Evolutionary conservation across 352 stramenopile species (phyloP).

Genomic region (Phytophthora syringae): DNA sequence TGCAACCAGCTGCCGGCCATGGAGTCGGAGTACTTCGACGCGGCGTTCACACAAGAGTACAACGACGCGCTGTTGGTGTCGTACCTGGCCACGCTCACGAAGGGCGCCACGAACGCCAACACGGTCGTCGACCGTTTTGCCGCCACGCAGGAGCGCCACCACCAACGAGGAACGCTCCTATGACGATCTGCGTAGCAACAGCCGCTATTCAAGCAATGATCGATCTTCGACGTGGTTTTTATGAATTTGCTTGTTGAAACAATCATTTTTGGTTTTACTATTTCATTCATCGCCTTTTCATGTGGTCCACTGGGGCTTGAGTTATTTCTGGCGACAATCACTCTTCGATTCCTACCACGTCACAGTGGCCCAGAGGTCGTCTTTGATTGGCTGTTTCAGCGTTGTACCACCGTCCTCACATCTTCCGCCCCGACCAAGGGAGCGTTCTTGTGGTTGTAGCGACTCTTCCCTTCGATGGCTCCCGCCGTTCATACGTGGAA

Average conservation of each 20-base stretch:
- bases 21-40: slow-evolving; percentile 75
- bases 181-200: slow-evolving; percentile 26
- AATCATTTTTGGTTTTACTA: no score
- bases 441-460: slow-evolving; percentile 16
- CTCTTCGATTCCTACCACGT: slow-evolving; percentile 16
- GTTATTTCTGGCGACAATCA: no score
- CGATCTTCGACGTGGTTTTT: slow-evolving; percentile 19
- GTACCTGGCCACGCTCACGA: slow-evolving; percentile 87
- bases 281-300: no score
- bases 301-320: no score
- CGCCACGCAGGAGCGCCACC: slow-evolving; percentile 73
- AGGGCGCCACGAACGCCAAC: slow-evolving; percentile 79
- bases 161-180: slow-evolving; percentile 61
- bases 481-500: slow-evolving; percentile 33
- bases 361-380: neutral
- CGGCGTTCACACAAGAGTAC: slow-evolving; percentile 81
- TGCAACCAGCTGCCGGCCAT: slow-evolving; percentile 87
- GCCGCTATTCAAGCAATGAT: slow-evolving; percentile 2
- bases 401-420: neutral
- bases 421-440: neutral
- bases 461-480: slow-evolving; percentile 31
- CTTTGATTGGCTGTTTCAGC: slow-evolving; percentile 10
- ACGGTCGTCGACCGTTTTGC: slow-evolving; percentile 84
- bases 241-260: slow-evolving; percentile 25
- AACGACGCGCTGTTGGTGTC: slow-evolving; percentile 85